phyloP scores from a whole-genome alignment of 2,329 filamentous ascomycete species.

The Fusarium piperis region DNA sequence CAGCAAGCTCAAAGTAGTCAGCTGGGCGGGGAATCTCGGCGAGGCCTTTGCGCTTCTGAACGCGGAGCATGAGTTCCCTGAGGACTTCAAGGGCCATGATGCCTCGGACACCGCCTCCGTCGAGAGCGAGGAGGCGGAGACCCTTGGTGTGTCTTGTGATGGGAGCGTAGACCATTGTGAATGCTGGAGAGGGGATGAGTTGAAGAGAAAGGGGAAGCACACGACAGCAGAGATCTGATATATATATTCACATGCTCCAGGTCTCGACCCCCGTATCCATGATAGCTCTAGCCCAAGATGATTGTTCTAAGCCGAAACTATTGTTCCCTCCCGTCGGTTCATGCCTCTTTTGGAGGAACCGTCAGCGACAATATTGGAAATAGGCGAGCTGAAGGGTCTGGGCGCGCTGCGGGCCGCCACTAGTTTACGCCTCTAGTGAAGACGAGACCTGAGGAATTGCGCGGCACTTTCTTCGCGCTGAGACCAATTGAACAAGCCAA shows the following conservation, averaged over 20 bases:
- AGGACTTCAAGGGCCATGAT: slow-evolving; percentile 4
- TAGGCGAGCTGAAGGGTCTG: neutral
- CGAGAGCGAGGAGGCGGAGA: slow-evolving; percentile 6
- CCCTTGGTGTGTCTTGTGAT: slow-evolving; percentile 9
- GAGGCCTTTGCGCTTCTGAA: neutral
- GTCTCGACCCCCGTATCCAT: neutral
- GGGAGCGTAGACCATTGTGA: slow-evolving; percentile 1
- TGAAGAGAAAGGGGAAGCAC: neutral
- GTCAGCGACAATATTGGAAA: neutral
- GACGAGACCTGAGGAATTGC: neutral
- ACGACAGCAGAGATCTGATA: neutral
- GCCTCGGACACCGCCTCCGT: slow-evolving; percentile 18
- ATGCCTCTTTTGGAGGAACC: neutral
- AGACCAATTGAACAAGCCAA: neutral
- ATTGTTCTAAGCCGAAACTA: neutral
- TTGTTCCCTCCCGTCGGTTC: neutral
- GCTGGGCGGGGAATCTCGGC: neutral
- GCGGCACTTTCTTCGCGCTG: neutral
- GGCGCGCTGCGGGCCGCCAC: neutral
- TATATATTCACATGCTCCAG: neutral
- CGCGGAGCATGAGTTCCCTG: slow-evolving; percentile 3
- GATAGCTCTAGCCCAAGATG: neutral
- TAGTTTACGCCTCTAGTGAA: neutral
- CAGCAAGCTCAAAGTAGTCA: slow-evolving; percentile 32
- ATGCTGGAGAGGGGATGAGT: neutral